A percentile compares a stretch with the other conserved stretches of the same genome.
phyloP scores from a whole-genome alignment of 352 stramenopile species.

The Pythium guiyangense region DNA sequence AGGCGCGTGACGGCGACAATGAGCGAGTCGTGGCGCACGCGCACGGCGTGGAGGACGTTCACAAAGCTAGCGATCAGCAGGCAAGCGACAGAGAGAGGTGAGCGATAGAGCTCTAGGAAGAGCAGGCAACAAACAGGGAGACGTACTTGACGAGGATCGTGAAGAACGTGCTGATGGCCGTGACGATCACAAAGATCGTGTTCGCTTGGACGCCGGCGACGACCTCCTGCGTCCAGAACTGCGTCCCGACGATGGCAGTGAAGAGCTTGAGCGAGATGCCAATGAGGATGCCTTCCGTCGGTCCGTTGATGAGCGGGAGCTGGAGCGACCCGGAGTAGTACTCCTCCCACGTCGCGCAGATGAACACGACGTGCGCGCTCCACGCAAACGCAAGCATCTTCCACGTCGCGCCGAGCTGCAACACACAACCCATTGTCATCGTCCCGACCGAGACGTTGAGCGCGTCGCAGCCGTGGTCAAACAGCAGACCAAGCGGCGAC shows the following conservation, averaged over 20 bases:
- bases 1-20: constrained; percentile 77
- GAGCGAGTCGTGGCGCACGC: constrained; percentile 63
- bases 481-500: constrained; percentile 74
- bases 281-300: constrained; percentile 94
- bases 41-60: constrained; percentile 72
- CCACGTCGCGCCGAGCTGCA: constrained; percentile 78
- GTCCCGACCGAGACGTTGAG: constrained; percentile 80
- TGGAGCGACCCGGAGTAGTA: constrained; percentile 94
- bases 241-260: constrained; percentile 49
- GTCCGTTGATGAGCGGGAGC: constrained; percentile 95
- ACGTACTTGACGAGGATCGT: constrained; percentile 81
- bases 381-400: constrained; percentile 69
- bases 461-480: constrained; percentile 83
- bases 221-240: constrained; percentile 68
- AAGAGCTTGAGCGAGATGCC: constrained; percentile 71
- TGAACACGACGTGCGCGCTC: constrained; percentile 79
- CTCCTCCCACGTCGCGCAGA: constrained; percentile 88
- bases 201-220: constrained; percentile 76
- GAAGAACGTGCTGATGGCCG: constrained; percentile 44
- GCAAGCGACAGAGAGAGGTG: constrained; percentile 5
- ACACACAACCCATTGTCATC: constrained; percentile 75
- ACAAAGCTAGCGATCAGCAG: constrained; percentile 29
- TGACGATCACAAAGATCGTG: constrained; percentile 71
- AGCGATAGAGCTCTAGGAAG: not conserved
- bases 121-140: not conserved